Evolutionary conservation across 129 eudicot genomes (phyloP).

Genomic region (Erigeron canadensis): DNA sequence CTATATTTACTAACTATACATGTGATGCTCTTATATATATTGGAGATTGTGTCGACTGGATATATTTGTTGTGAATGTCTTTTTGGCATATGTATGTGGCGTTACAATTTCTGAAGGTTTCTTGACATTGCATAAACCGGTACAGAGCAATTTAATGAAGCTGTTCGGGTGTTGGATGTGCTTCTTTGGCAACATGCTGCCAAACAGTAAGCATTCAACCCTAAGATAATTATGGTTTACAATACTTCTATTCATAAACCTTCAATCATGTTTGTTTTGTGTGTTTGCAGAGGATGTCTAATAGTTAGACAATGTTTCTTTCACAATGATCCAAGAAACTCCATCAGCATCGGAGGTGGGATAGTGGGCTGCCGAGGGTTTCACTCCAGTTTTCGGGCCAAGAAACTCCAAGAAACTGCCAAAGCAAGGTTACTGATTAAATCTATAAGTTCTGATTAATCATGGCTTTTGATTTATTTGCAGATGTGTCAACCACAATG

Average conservation of each 20-base stretch:
- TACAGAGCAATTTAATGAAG: slow-evolving; percentile 76
- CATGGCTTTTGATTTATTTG: not conserved
- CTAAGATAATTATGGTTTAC: not conserved
- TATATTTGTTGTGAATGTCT: no score
- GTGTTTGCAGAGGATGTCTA: slow-evolving; percentile 68
- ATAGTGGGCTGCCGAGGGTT: slow-evolving; percentile 77
- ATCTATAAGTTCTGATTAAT: not conserved
- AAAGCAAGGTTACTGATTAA: not conserved
- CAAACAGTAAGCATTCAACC: slow-evolving; percentile 55
- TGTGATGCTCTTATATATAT: no score
- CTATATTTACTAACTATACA: no score
- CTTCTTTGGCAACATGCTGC: slow-evolving; percentile 89
- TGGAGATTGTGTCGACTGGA: no score
- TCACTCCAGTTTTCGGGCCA: slow-evolving; percentile 73
- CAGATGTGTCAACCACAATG: slow-evolving; percentile 76
- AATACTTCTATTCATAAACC: not conserved
- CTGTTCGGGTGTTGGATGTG: slow-evolving; percentile 71
- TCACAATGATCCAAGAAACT: slow-evolving; percentile 64
- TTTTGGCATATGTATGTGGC: no score
- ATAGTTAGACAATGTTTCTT: slow-evolving; percentile 82
- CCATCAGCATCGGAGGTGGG: slow-evolving; percentile 66
- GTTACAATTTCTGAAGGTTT: no score
- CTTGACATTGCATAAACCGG: no score
- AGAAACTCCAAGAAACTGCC: not conserved
- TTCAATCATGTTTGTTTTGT: not conserved